Percentiles rank a stretch among this genome's conserved stretches.
phyloP scores from a whole-genome alignment of 192 early-diverging fungal species.

The Backusella morwellensis region DNA sequence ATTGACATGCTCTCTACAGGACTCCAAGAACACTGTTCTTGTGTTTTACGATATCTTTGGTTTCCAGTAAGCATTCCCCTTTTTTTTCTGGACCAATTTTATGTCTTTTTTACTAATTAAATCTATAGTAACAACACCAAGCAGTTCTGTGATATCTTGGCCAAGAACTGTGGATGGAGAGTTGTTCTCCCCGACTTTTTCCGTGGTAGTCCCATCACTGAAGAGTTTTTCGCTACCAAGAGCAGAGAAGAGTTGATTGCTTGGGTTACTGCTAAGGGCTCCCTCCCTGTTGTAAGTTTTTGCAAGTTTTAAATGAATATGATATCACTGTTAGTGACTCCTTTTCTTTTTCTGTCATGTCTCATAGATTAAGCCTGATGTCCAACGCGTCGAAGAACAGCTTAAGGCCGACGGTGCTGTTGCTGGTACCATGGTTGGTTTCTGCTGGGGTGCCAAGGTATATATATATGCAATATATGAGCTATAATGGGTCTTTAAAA shows the following conservation, averaged over 20 bases:
- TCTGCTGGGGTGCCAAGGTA: slow-evolving; percentile 71
- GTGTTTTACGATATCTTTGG: slow-evolving; percentile 73
- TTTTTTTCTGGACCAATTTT: background rate
- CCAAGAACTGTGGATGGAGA: slow-evolving; percentile 49
- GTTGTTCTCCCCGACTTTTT: slow-evolving; percentile 71
- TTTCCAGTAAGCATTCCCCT: slow-evolving; percentile 34
- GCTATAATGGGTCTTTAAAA: background rate
- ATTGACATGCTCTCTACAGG: slow-evolving; percentile 6
- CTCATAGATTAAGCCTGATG: background rate
- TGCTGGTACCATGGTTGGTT: slow-evolving; percentile 55
- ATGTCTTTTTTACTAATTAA: background rate
- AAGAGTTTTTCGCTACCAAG: slow-evolving; percentile 23
- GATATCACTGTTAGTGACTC: background rate
- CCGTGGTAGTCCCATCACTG: slow-evolving; percentile 44
- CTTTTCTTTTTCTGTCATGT: background rate
- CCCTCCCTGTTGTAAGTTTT: background rate
- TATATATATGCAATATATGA: background rate
- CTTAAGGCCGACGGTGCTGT: slow-evolving; percentile 43
- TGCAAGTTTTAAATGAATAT: background rate
- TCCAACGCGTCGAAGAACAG: slow-evolving; percentile 20
- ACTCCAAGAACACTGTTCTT: slow-evolving; percentile 60
- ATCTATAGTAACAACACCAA: slow-evolving; percentile 48
- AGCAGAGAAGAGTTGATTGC: background rate
- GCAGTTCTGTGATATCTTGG: slow-evolving; percentile 62
- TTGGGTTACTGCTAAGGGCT: background rate